Evolutionary conservation across 345 rosid genomes (phyloP).

Genomic region (Boechera retrofracta): DNA sequence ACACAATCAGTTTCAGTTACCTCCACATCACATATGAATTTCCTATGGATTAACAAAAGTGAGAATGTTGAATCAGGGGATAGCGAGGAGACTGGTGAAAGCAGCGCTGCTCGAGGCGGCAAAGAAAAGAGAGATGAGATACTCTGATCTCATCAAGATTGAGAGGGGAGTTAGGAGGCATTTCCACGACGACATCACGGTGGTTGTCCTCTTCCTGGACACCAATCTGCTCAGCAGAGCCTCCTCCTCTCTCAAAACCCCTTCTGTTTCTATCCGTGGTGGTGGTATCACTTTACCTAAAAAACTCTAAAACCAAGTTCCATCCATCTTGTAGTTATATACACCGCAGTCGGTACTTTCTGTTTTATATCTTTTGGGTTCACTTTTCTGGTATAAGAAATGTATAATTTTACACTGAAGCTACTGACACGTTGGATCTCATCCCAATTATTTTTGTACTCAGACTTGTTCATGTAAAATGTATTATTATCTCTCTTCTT

Average conservation of each 20-base stretch:
- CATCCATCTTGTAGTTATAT: conserved; percentile 26
- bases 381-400: conserved; percentile 9
- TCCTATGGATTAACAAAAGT: background rate
- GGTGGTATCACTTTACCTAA: conserved; percentile 54
- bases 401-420: conserved; percentile 24
- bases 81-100: conserved; percentile 69
- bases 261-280: conserved; percentile 68
- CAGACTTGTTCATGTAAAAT: conserved; percentile 20
- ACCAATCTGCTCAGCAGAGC: conserved; percentile 54
- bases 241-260: conserved; percentile 53
- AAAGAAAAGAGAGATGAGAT: conserved; percentile 65
- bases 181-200: conserved; percentile 75
- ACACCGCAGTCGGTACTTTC: no score
- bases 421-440: conserved; percentile 30
- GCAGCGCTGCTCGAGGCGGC: conserved; percentile 50
- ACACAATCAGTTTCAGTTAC: conserved; percentile 1
- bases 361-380: conserved; percentile 17
- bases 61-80: conserved; percentile 53
- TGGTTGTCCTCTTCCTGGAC: conserved; percentile 61
- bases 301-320: conserved; percentile 28
- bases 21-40: background rate
- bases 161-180: conserved; percentile 71
- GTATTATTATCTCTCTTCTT: background rate
- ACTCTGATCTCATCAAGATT: conserved; percentile 69
- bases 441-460: conserved; percentile 21